phyloP scores from a whole-genome alignment of 116 monocot species.

The Phalaenopsis hybrid region DNA sequence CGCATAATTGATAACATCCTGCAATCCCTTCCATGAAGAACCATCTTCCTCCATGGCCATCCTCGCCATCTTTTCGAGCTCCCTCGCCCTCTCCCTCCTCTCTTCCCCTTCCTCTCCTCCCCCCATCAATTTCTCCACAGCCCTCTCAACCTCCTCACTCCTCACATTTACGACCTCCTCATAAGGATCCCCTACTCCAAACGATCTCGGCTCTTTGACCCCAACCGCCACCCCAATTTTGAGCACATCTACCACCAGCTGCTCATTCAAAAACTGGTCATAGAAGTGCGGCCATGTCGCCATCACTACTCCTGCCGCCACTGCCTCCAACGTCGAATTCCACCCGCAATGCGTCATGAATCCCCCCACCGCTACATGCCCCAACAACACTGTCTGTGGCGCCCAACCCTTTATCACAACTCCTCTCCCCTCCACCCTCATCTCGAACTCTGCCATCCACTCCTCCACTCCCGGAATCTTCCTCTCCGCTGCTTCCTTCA shows the following conservation, averaged over 20 bases:
- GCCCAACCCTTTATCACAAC: conserved; percentile 7
- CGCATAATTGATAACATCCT: background rate
- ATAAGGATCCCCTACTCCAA: background rate
- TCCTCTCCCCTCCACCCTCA: conserved; percentile 1
- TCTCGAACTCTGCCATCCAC: conserved; percentile 11
- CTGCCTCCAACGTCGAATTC: conserved; percentile 23
- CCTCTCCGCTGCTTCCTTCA: conserved; percentile 6
- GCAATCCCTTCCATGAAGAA: conserved; percentile 7
- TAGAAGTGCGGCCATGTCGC: conserved; percentile 35
- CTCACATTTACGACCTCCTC: background rate
- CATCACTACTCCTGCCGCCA: conserved; percentile 19
- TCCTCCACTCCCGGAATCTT: background rate
- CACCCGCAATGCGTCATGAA: conserved; percentile 50
- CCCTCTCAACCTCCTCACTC: background rate
- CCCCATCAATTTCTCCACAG: background rate
- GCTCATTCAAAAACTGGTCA: conserved; percentile 31
- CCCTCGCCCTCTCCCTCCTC: conserved; percentile 2
- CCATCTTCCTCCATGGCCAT: conserved; percentile 7
- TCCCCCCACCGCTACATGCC: conserved; percentile 12
- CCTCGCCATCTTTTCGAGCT: conserved; percentile 1
- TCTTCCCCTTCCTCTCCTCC: conserved; percentile 7
- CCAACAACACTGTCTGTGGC: background rate
- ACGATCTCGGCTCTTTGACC: background rate
- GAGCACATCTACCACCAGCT: conserved; percentile 19
- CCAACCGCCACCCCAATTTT: background rate